phyloP scores from a whole-genome alignment of 2,329 filamentous ascomycete genomes.

The Penicillium paneum region DNA sequence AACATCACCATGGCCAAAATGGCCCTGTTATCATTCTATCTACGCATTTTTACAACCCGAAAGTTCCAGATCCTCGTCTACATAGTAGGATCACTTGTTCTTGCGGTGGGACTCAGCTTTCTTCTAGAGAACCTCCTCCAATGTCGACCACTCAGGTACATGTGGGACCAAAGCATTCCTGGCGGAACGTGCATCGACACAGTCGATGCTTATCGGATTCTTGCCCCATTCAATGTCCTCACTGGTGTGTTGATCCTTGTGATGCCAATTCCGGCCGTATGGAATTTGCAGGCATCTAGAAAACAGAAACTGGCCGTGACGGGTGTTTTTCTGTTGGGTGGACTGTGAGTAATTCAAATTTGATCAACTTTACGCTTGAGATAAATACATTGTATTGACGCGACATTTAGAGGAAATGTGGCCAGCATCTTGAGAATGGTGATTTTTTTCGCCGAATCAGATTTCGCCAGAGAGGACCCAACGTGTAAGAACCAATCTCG shows the following conservation, averaged over 20 bases:
- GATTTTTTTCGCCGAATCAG: conserved; percentile 9
- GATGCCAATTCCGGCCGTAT: conserved; percentile 15
- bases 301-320: conserved; percentile 14
- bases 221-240: background rate
- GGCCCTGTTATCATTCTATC: conserved; percentile 12
- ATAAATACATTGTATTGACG: background rate
- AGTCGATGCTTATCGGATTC: background rate
- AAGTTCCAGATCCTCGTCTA: background rate
- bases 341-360: conserved; percentile 13
- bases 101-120: background rate
- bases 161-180: background rate
- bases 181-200: background rate
- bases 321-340: conserved; percentile 19
- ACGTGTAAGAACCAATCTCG: conserved; percentile 11
- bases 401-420: conserved; percentile 10
- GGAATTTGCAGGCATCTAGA: conserved; percentile 11
- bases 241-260: conserved; percentile 8
- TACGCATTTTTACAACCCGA: background rate
- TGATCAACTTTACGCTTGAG: background rate
- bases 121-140: background rate
- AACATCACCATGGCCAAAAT: conserved; percentile 15
- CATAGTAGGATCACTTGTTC: background rate
- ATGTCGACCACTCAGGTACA: background rate
- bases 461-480: conserved; percentile 5
- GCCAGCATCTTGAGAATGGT: conserved; percentile 16